Conservation (phyloP, 352 stramenopile genomes). For the Globisporangium takayamanum region DNA sequence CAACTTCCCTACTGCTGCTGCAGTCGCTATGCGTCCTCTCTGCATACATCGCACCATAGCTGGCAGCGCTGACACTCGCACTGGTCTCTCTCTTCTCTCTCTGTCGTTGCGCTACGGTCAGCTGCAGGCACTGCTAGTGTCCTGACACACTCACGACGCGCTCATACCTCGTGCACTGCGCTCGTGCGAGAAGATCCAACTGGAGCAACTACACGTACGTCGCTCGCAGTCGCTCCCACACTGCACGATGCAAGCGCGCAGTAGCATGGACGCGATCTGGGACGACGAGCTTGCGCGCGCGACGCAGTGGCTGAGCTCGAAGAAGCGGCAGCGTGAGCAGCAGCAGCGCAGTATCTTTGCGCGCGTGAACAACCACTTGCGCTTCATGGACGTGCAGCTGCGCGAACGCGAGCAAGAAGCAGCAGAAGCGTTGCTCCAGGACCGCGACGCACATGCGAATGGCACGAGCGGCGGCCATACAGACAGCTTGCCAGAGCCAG, state of each 20-base stretch:
- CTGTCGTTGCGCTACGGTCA: too few species aligned
- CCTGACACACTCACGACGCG: too few species aligned
- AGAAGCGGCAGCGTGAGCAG: constrained; percentile 10
- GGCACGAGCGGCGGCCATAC: constrained; percentile 3
- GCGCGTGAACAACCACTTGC: constrained; percentile 32
- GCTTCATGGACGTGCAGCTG: constrained; percentile 31
- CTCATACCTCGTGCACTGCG: too few species aligned
- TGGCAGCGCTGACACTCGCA: too few species aligned
- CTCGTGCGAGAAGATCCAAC: too few species aligned
- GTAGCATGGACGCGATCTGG: constrained; percentile 18
- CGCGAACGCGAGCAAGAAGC: constrained; percentile 20
- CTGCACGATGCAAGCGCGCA: not conserved
- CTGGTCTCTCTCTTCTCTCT: too few species aligned
- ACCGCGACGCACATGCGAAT: constrained; percentile 21
- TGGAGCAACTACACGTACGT: not conserved
- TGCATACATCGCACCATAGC: too few species aligned
- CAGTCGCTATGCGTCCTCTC: too few species aligned
- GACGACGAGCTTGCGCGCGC: constrained; percentile 37
- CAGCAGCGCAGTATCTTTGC: constrained; percentile 16
- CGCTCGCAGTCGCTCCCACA: not conserved
- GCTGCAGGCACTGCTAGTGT: too few species aligned
- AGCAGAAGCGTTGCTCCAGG: not conserved
- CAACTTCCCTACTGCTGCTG: too few species aligned
- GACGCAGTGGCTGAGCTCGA: constrained; percentile 24
- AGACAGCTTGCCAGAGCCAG: not conserved